Conservation (phyloP, 2,329 filamentous ascomycete species). For the Fusarium succisae region DNA sequence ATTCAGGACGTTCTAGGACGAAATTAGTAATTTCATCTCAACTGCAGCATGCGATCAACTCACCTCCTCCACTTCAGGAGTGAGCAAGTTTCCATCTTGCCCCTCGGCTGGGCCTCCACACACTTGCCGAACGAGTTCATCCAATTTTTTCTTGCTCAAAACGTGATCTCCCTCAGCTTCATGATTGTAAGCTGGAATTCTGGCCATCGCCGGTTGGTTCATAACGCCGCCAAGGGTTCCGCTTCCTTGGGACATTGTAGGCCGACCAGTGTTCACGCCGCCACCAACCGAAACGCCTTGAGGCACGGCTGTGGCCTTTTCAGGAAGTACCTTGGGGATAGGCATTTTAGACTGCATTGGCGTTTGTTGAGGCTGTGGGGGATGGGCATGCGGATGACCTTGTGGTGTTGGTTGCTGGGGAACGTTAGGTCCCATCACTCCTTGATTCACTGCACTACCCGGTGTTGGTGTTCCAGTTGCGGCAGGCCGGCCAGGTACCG, state of each 20-base stretch:
- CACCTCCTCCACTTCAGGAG: conserved; percentile 96
- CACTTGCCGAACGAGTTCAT: conserved; percentile 93
- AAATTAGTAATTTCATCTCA: conserved; percentile 26
- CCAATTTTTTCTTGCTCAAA: conserved; percentile 96
- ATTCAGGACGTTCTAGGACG: conserved; percentile 79
- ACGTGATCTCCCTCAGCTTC: conserved; percentile 93
- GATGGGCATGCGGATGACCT: conserved; percentile 60
- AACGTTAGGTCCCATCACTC: conserved; percentile 46
- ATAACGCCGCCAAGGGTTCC: conserved; percentile 83
- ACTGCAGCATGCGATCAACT: conserved; percentile 2
- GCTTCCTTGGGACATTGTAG: conserved; percentile 83
- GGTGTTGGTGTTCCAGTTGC: conserved; percentile 45
- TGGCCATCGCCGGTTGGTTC: conserved; percentile 84
- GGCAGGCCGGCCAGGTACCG: conserved; percentile 45
- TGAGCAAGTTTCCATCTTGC: conserved; percentile 79
- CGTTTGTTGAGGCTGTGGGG: conserved; percentile 53
- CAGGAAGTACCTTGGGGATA: conserved; percentile 81
- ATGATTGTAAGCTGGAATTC: conserved; percentile 83
- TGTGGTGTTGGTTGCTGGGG: conserved; percentile 46
- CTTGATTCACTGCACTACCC: conserved; percentile 44
- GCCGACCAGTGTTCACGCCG: conserved; percentile 72
- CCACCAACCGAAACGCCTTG: conserved; percentile 75
- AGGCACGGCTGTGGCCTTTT: conserved; percentile 73
- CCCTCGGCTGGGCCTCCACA: conserved; percentile 80
- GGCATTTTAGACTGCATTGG: conserved; percentile 72